Percentiles rank a stretch among this genome's conserved stretches.
phyloP scores from a whole-genome alignment of 1,139 yeast genomes.

The Eremothecium sinecaudum region DNA sequence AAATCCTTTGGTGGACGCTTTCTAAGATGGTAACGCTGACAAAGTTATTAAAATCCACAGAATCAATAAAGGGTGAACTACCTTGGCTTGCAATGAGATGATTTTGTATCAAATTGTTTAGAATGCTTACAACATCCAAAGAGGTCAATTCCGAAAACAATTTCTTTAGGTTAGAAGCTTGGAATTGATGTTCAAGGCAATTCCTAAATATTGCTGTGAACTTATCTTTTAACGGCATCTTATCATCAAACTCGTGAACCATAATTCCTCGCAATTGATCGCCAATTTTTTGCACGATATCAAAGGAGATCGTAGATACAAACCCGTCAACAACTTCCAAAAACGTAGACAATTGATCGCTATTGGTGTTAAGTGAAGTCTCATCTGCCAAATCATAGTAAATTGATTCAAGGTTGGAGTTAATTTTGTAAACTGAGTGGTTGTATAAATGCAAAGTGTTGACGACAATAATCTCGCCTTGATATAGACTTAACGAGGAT shows the following conservation, averaged over 20 bases:
- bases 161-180: constrained; percentile 24
- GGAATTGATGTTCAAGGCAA: constrained; percentile 28
- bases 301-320: constrained; percentile 21
- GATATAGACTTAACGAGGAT: constrained; percentile 32
- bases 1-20: constrained; percentile 20
- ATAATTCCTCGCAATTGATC: constrained; percentile 18
- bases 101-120: constrained; percentile 23
- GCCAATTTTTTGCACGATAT: constrained; percentile 13
- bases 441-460: constrained; percentile 22
- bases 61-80: constrained; percentile 15
- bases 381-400: constrained; percentile 20
- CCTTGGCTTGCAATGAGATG: constrained; percentile 12
- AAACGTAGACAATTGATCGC: constrained; percentile 17
- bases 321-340: constrained; percentile 22
- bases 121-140: constrained; percentile 21
- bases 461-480: constrained; percentile 23
- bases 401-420: constrained; percentile 21
- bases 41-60: constrained; percentile 15
- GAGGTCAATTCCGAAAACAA: constrained; percentile 30
- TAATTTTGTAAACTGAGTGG: constrained; percentile 24
- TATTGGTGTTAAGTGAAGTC: constrained; percentile 1
- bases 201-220: constrained; percentile 33
- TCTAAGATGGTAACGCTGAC: constrained; percentile 17
- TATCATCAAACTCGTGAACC: constrained; percentile 16
- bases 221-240: constrained; percentile 19